These are phyloP conservation scores for Trametes elegans DNA, from an alignment of 768 basidiomycete species.

Conservation along the genomic window DNA sequence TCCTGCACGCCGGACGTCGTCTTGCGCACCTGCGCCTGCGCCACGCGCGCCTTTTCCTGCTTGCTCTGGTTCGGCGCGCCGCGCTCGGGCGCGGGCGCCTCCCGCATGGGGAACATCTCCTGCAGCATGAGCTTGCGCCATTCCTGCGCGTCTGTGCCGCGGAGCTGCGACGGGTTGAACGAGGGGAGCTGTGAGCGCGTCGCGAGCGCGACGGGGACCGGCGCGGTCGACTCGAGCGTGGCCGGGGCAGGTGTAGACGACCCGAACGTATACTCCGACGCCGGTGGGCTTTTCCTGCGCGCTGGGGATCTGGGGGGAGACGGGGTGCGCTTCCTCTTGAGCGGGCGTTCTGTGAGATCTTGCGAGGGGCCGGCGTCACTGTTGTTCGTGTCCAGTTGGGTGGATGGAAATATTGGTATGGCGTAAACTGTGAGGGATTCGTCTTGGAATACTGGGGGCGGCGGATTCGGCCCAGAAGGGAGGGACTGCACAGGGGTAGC, in stretches of 20 bases:
- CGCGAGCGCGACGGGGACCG: slow-evolving; percentile 15
- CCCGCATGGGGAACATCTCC: slow-evolving; percentile 51
- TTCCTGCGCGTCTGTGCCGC: slow-evolving; percentile 46
- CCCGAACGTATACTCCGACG: background rate
- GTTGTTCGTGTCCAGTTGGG: background rate
- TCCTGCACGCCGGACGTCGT: background rate
- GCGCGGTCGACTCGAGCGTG: background rate
- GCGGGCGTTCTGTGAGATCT: background rate
- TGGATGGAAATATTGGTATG: slow-evolving; percentile 41
- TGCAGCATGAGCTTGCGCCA: slow-evolving; percentile 53
- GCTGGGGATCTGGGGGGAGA: slow-evolving; percentile 25
- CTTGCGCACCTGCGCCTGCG: background rate
- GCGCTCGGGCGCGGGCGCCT: slow-evolving; percentile 6
- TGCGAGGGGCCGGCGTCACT: no score
- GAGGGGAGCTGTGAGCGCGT: slow-evolving; percentile 24
- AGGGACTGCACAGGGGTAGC: slow-evolving; percentile 24
- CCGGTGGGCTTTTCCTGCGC: slow-evolving; percentile 14
- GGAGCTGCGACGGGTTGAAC: slow-evolving; percentile 35
- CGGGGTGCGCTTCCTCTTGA: slow-evolving; percentile 31
- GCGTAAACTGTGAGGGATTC: slow-evolving; percentile 63
- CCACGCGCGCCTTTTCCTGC: slow-evolving; percentile 10
- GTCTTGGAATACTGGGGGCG: slow-evolving; percentile 56
- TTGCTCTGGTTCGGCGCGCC: slow-evolving; percentile 15
- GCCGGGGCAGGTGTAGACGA: background rate
- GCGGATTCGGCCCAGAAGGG: slow-evolving; percentile 22